Evolutionary conservation across 345 rosid genomes (phyloP).

Genomic region (Populus alba): DNA sequence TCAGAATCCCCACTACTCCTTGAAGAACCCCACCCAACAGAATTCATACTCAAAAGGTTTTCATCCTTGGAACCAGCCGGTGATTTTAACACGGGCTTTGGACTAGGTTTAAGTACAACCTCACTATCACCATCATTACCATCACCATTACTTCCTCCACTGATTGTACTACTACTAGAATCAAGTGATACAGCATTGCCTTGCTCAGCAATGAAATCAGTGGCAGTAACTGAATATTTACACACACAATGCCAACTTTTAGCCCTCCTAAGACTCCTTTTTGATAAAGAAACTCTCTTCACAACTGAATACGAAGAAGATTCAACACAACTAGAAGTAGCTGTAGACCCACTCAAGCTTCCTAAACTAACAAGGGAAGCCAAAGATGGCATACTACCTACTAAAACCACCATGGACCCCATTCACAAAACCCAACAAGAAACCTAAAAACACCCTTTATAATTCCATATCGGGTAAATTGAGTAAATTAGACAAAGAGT

Average conservation of each 20-base stretch:
- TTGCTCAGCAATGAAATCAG: constrained; percentile 72
- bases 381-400: constrained; percentile 76
- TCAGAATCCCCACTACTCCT: constrained; percentile 13
- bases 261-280: constrained; percentile 38
- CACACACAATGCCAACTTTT: constrained; percentile 60
- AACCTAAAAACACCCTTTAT: background rate
- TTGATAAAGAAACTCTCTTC: constrained; percentile 55
- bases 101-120: constrained; percentile 70
- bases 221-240: constrained; percentile 72
- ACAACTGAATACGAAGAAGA: constrained; percentile 43
- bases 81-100: constrained; percentile 68
- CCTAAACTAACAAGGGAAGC: constrained; percentile 64
- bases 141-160: constrained; percentile 31
- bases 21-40: constrained; percentile 38
- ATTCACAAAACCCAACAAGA: constrained; percentile 13
- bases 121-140: constrained; percentile 43
- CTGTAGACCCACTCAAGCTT: constrained; percentile 30
- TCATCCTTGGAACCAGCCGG: constrained; percentile 31
- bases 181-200: constrained; percentile 50
- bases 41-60: constrained; percentile 29
- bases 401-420: constrained; percentile 66
- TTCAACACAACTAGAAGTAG: constrained; percentile 32
- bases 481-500: background rate
- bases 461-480: background rate
- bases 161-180: constrained; percentile 38